phyloP scores from a whole-genome alignment of 805 yeast species.

The Teunomyces aglyptinius region DNA sequence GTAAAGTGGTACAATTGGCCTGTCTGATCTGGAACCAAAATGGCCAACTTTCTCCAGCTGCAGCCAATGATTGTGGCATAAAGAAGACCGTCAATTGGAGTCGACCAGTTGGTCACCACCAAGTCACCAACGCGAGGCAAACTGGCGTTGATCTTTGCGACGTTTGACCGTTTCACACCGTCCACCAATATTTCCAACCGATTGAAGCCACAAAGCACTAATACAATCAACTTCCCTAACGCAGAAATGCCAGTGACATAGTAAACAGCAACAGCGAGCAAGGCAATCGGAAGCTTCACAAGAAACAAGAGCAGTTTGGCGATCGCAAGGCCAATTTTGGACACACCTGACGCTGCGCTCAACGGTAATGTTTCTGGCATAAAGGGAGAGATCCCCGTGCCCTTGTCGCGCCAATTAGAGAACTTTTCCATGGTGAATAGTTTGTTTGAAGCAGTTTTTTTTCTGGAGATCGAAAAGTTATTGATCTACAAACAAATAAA shows the following conservation, averaged over 20 bases:
- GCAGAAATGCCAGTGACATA: constrained; percentile 16
- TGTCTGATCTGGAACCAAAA: constrained; percentile 39
- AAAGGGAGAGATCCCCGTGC: constrained; percentile 92
- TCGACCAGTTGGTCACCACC: constrained; percentile 53
- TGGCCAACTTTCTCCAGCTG: constrained; percentile 23
- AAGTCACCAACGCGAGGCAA: constrained; percentile 48
- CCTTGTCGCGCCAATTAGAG: constrained; percentile 82
- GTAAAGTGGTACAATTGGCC: constrained; percentile 32
- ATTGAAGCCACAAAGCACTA: constrained; percentile 35
- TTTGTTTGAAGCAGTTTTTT: not conserved
- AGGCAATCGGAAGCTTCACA: constrained; percentile 31
- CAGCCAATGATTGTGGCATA: constrained; percentile 13
- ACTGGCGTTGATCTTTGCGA: constrained; percentile 24
- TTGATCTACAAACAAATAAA: no score
- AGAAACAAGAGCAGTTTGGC: constrained; percentile 13
- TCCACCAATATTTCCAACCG: constrained; percentile 42
- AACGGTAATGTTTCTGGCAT: constrained; percentile 49
- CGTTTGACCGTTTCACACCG: constrained; percentile 48
- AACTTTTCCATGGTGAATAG: constrained; percentile 66
- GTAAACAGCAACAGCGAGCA: constrained; percentile 24
- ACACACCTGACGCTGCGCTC: constrained; percentile 4
- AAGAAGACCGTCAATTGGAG: constrained; percentile 57
- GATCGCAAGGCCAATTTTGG: constrained; percentile 7
- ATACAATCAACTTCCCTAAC: constrained; percentile 19
- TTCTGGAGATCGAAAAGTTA: not conserved